A percentile compares a stretch with the other conserved stretches of the same genome.
Evolutionary conservation across 305 asterid species (phyloP).

Genomic region (Fraxinus nigra): DNA sequence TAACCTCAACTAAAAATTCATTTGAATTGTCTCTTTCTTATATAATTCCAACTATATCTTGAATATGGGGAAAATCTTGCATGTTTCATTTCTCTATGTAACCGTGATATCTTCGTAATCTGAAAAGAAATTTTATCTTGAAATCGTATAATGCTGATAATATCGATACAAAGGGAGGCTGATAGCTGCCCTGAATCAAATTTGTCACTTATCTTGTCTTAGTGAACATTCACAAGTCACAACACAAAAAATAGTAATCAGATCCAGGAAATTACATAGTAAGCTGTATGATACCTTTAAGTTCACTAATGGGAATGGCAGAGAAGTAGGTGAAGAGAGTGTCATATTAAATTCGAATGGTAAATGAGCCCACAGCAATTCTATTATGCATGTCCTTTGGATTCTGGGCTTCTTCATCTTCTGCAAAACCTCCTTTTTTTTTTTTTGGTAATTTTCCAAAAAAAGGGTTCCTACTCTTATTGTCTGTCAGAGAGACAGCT

Average conservation of each 20-base stretch:
- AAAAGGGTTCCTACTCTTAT: not conserved
- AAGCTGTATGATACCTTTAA: not conserved
- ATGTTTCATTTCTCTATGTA: too few relatives aligned
- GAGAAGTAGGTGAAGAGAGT: conserved; percentile 35
- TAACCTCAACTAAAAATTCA: too few relatives aligned
- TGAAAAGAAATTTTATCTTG: not conserved
- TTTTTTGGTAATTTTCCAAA: not conserved
- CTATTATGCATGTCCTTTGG: not conserved
- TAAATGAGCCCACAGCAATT: conserved; percentile 31
- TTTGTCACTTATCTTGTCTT: not conserved
- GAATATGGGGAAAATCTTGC: too few relatives aligned
- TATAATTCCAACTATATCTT: too few relatives aligned
- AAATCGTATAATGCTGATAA: not conserved
- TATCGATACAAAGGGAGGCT: not conserved
- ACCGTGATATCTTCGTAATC: not conserved
- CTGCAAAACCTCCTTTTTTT: not conserved
- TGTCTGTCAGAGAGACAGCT: conserved; percentile 19
- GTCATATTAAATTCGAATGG: conserved; percentile 34
- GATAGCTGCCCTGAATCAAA: not conserved
- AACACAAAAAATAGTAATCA: too few relatives aligned
- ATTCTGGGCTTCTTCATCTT: conserved; percentile 12
- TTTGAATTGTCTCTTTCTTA: too few relatives aligned
- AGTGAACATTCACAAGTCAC: not conserved
- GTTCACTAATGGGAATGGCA: conserved; percentile 36
- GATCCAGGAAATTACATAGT: not conserved